Percentiles rank a stretch among this genome's conserved stretches.
Evolutionary conservation across 192 early-diverging fungal species (phyloP).

Genomic region (Mortierella hygrophila): DNA sequence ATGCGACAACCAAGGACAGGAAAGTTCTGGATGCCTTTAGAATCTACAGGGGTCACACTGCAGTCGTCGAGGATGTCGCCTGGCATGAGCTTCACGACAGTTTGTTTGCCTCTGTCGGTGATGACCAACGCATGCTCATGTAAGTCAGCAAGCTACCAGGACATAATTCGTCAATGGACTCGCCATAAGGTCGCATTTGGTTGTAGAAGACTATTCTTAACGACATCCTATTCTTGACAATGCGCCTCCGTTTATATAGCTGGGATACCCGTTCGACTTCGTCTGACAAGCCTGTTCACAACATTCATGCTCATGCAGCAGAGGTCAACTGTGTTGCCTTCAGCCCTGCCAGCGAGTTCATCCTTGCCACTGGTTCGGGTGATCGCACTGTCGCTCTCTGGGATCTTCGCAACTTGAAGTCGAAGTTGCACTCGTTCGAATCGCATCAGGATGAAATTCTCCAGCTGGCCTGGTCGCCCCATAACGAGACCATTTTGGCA

Average conservation of each 20-base stretch:
- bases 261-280: constrained; percentile 93
- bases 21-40: constrained; percentile 79
- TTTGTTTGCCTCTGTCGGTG: constrained; percentile 97
- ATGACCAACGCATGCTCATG: constrained; percentile 94
- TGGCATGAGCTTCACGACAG: constrained; percentile 89
- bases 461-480: constrained; percentile 94
- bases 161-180: neutral
- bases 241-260: constrained; percentile 50
- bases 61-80: constrained; percentile 96
- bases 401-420: constrained; percentile 95
- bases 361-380: constrained; percentile 94
- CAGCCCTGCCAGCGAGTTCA: constrained; percentile 89
- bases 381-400: constrained; percentile 96
- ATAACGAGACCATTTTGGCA: constrained; percentile 91
- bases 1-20: constrained; percentile 80
- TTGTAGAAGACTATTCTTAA: neutral
- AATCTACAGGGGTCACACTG: constrained; percentile 90
- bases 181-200: neutral
- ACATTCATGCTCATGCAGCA: constrained; percentile 86
- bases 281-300: constrained; percentile 71
- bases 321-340: constrained; percentile 98
- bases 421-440: constrained; percentile 88
- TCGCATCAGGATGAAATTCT: constrained; percentile 93
- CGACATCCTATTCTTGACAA: neutral
- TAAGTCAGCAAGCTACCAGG: constrained; percentile 50